Conservation (phyloP, 495 filamentous ascomycete genomes). For the Neurospora intermedia region DNA sequence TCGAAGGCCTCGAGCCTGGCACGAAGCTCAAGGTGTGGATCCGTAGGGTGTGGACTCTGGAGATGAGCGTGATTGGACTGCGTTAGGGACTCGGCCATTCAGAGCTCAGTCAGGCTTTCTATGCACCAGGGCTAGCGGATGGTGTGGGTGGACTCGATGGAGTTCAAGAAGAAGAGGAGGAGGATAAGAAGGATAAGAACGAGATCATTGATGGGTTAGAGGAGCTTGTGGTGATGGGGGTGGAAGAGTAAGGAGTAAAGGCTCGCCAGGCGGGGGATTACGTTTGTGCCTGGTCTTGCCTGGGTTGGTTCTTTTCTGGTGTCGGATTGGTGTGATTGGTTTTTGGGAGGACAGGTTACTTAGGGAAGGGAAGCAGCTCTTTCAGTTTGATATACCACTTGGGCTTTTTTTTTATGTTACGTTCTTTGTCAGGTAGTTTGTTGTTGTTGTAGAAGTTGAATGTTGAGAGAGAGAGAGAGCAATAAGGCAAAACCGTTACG, state of each 20-base stretch:
- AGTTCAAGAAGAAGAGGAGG: not conserved
- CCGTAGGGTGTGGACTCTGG: slow-evolving; percentile 91
- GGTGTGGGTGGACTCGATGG: not conserved
- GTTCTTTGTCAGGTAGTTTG: not conserved
- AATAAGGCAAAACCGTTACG: no score
- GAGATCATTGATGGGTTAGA: not conserved
- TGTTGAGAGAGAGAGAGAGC: not conserved
- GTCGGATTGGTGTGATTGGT: not conserved
- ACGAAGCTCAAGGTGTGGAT: slow-evolving; percentile 92
- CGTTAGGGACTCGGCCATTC: slow-evolving; percentile 34
- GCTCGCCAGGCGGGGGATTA: not conserved
- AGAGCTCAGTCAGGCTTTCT: not conserved
- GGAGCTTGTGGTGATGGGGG: not conserved
- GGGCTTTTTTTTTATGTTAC: not conserved
- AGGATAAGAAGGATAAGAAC: not conserved
- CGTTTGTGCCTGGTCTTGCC: not conserved
- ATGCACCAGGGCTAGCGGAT: not conserved
- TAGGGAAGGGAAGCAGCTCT: not conserved
- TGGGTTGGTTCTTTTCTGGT: not conserved
- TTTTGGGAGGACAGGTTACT: not conserved
- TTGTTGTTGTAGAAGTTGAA: not conserved
- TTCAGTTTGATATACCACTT: not conserved
- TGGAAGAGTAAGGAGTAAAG: not conserved
- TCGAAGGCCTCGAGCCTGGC: slow-evolving; percentile 77
- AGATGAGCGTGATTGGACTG: slow-evolving; percentile 95